phyloP scores from a whole-genome alignment of 768 basidiomycete species.

The Lactarius evosmus region DNA sequence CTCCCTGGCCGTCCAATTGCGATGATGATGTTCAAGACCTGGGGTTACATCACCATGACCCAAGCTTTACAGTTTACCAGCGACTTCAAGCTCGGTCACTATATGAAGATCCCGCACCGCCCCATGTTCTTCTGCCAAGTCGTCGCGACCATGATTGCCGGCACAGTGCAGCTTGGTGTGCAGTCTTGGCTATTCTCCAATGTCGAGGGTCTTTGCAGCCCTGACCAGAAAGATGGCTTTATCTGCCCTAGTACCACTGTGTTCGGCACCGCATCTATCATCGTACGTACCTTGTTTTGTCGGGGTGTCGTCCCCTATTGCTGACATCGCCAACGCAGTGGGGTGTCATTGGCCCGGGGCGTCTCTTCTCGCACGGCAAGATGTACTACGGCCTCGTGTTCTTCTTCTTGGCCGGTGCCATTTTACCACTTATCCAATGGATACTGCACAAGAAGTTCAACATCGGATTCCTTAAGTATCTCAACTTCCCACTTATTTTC shows the following conservation, averaged over 20 bases:
- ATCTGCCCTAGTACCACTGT: conserved; percentile 68
- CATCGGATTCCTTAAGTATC: conserved; percentile 46
- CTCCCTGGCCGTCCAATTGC: conserved; percentile 76
- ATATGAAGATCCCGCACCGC: conserved; percentile 71
- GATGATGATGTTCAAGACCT: conserved; percentile 86
- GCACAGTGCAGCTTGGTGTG: conserved; percentile 71
- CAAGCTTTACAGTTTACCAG: conserved; percentile 67
- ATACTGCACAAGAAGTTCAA: conserved; percentile 36
- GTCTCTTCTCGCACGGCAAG: conserved; percentile 28
- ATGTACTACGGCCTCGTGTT: conserved; percentile 43
- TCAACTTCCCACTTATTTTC: conserved; percentile 51
- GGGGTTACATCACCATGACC: conserved; percentile 68
- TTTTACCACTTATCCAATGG: conserved; percentile 56
- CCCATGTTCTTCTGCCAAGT: conserved; percentile 72
- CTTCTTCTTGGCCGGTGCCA: conserved; percentile 76
- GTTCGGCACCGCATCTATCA: conserved; percentile 75
- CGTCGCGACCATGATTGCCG: conserved; percentile 61
- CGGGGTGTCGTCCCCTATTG: not conserved
- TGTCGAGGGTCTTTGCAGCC: conserved; percentile 56
- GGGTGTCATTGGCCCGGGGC: conserved; percentile 74
- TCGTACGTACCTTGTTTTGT: conserved; percentile 43
- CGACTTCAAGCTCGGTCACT: conserved; percentile 74
- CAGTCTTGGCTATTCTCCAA: conserved; percentile 77
- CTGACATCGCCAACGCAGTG: conserved; percentile 22
- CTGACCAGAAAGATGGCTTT: conserved; percentile 56